These are phyloP conservation scores for Candida saitoana DNA, from an alignment of 805 yeast genomes.

Conservation along the genomic window DNA sequence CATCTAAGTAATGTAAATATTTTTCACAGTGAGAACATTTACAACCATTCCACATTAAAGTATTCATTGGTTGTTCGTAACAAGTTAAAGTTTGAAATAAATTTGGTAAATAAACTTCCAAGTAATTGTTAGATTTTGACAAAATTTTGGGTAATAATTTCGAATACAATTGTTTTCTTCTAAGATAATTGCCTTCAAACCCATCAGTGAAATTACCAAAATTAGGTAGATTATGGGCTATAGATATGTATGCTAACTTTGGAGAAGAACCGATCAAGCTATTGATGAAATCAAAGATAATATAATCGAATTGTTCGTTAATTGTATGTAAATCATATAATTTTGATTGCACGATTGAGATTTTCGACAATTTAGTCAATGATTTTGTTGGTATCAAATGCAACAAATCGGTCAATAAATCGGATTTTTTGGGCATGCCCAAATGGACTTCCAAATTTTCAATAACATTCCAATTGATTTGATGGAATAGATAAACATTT, in stretches of 20 bases:
- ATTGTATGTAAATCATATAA: constrained; percentile 23
- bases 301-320: constrained; percentile 45
- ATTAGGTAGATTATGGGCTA: constrained; percentile 57
- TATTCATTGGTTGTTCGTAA: constrained; percentile 68
- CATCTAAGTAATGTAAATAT: constrained; percentile 50
- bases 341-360: constrained; percentile 32
- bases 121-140: constrained; percentile 19
- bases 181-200: constrained; percentile 66
- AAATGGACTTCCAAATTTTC: constrained; percentile 46
- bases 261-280: constrained; percentile 12
- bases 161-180: constrained; percentile 53
- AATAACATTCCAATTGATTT: constrained; percentile 18
- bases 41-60: constrained; percentile 76
- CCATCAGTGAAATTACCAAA: constrained; percentile 61
- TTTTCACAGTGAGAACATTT: constrained; percentile 54
- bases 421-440: constrained; percentile 44
- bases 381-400: constrained; percentile 28
- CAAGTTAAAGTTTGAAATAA: constrained; percentile 57
- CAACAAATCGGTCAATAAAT: constrained; percentile 44
- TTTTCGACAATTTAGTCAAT: constrained; percentile 29
- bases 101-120: constrained; percentile 53
- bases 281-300: constrained; percentile 33
- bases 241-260: constrained; percentile 38
- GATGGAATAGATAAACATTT: constrained; percentile 11
- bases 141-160: constrained; percentile 42